Base-by-base conservation (phyloP, 306 rosid species). In the Sphenostylis stenocarpa region DNA sequence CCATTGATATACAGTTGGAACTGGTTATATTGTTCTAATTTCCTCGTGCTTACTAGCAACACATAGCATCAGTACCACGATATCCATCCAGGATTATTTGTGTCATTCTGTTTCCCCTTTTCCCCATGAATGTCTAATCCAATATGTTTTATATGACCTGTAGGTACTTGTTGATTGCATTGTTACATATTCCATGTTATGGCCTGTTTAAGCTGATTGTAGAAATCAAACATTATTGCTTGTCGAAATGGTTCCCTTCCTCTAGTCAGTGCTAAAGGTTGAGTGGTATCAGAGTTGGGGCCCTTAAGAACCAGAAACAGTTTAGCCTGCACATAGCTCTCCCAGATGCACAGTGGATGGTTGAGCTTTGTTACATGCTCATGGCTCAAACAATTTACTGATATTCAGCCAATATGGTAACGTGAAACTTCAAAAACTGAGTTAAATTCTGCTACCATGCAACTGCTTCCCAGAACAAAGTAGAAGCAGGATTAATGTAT, bases 171-270 rank as follows among this genome's bases (percentile, higher is more conserved):
- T 14, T 76, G 72, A 19, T 82, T 51, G 88, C 82, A 58, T 16
- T 85, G 61, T 31, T 85, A 72, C 88, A 82, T 71, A 51, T 82
- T 79, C 88, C 88, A 79, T 85, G 88, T 34, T 85, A 82, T 79
- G 88, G 77, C 39, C 4, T 79, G 60, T 85, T 85, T 82, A 55
- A 51, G 73, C 78, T 85, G 75, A 79, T 85, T 26, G 77, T 82
- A 36, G 80, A 71, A 31, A 17, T 52, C 53, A 85, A 85, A 71
- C 73, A 79, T 29, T 41, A 71, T 82, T 19, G 75, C 70, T 75
- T 82, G 52, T 82, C 80, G 21, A 82, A 66, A 76, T 49, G 88
- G 86, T 82, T 85, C 77, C 84, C 80, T 16, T 82, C 82, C 74
- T 85, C 86, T 41, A 39, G 28, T 45, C 82, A 71, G 47, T 66